A percentile compares a stretch with the other conserved stretches of the same genome.
Evolutionary conservation across 192 early-diverging fungal species (phyloP).

Genomic region (Coemansia sp.): DNA sequence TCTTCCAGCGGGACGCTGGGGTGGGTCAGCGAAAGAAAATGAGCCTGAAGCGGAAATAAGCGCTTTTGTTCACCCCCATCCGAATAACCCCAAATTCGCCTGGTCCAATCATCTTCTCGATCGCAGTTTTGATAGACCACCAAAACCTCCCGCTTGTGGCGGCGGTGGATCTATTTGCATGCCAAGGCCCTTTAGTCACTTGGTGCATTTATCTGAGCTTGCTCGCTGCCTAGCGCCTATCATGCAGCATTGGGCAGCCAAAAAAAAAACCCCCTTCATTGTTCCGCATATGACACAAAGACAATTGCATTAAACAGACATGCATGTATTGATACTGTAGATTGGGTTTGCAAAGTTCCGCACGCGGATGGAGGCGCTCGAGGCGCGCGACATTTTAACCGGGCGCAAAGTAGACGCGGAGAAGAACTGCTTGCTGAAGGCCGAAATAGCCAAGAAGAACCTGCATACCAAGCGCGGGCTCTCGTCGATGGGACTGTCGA

Average conservation of each 20-base stretch:
- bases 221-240: no score
- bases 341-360: conserved; percentile 99
- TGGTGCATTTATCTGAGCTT: no score
- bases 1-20: no score
- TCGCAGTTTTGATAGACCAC: conserved; percentile 19
- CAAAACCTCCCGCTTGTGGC: not conserved
- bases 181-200: no score
- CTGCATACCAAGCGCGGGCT: conserved; percentile 86
- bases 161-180: no score
- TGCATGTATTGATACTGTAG: conserved; percentile 9
- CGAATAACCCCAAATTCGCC: not conserved
- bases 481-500: conserved; percentile 46
- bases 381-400: conserved; percentile 88
- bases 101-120: conserved; percentile 13
- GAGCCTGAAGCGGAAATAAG: conserved; percentile 3
- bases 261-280: conserved; percentile 5
- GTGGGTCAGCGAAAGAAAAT: not conserved
- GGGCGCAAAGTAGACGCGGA: conserved; percentile 91
- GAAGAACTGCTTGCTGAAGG: conserved; percentile 83
- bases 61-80: conserved; percentile 4
- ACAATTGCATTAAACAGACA: conserved; percentile 2
- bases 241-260: not conserved
- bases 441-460: conserved; percentile 99
- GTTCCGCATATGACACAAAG: conserved; percentile 4
- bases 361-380: conserved; percentile 82